A percentile compares a stretch with the other conserved stretches of the same genome.
Conservation (phyloP, 1,284 basidiomycete species). For the Papiliotrema flavescens region DNA sequence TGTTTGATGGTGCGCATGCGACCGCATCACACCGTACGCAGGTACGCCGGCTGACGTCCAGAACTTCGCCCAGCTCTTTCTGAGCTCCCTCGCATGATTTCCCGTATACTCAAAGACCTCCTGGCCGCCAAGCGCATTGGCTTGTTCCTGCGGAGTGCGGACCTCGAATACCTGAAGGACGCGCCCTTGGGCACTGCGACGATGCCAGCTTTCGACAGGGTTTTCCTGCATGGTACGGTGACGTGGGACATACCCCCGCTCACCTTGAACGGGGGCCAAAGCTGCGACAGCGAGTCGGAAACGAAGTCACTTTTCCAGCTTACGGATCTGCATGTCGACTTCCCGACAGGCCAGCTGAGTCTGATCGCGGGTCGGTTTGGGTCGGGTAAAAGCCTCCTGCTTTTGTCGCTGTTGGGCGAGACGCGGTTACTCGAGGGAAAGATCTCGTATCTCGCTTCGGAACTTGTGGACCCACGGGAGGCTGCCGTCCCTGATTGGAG, state of each 20-base stretch:
- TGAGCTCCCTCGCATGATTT: constrained; percentile 17
- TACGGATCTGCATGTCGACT: constrained; percentile 67
- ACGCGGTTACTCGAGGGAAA: constrained; percentile 63
- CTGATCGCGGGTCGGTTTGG: constrained; percentile 67
- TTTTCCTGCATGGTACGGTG: constrained; percentile 27
- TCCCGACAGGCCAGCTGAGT: constrained; percentile 69
- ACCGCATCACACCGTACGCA: not conserved
- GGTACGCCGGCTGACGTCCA: not conserved
- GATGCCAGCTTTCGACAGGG: constrained; percentile 16
- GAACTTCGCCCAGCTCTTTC: constrained; percentile 24
- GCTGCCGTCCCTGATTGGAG: constrained; percentile 59
- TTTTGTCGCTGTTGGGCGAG: constrained; percentile 77
- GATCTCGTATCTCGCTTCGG: constrained; percentile 51
- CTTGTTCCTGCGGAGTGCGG: constrained; percentile 17
- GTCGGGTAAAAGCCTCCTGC: constrained; percentile 70
- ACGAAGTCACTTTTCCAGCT: constrained; percentile 61
- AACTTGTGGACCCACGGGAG: constrained; percentile 44
- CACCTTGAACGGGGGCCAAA: not conserved
- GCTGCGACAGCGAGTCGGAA: not conserved
- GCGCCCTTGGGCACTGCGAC: constrained; percentile 22
- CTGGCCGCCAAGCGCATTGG: constrained; percentile 28
- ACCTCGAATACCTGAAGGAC: constrained; percentile 42
- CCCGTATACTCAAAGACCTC: constrained; percentile 22
- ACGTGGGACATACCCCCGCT: constrained; percentile 21
- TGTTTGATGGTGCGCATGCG: constrained; percentile 59